These are phyloP conservation scores for Gentiana macrophylla DNA, from an alignment of 257 asterid species.

Conservation along the genomic window DNA sequence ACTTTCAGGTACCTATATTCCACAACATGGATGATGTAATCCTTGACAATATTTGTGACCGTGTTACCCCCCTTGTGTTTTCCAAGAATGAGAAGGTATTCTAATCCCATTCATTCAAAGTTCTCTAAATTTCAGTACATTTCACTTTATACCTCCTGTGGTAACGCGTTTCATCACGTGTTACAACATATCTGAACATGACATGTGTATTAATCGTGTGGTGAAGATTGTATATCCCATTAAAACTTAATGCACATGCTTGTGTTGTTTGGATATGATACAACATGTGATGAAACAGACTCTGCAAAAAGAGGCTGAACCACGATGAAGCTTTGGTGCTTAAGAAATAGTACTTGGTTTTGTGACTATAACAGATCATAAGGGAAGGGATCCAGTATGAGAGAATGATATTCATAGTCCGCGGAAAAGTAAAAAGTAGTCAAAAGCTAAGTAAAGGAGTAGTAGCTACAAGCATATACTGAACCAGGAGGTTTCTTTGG, in stretches of 20 bases:
- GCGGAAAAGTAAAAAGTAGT: slow-evolving; percentile 20
- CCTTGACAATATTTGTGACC: slow-evolving; percentile 93
- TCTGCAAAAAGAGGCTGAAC: too few species aligned
- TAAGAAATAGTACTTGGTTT: too few species aligned
- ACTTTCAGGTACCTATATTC: slow-evolving; percentile 66
- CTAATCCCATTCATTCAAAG: too few species aligned
- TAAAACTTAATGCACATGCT: too few species aligned
- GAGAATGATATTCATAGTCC: slow-evolving; percentile 21
- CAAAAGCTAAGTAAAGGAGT: slow-evolving; percentile 16
- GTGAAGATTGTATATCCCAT: too few species aligned
- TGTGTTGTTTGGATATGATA: too few species aligned
- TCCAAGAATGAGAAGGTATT: slow-evolving; percentile 81
- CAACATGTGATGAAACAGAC: too few species aligned
- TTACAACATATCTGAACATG: too few species aligned
- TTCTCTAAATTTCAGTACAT: neutral
- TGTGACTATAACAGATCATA: slow-evolving; percentile 12
- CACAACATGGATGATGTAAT: slow-evolving; percentile 80
- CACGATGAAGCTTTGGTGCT: too few species aligned
- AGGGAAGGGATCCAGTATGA: slow-evolving; percentile 28
- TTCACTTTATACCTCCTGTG: too few species aligned
- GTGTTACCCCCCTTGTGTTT: slow-evolving; percentile 74
- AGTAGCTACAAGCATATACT: slow-evolving; percentile 14
- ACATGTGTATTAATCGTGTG: too few species aligned
- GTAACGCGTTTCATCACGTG: too few species aligned
- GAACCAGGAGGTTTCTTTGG: slow-evolving; percentile 30